Evolutionary conservation across 768 basidiomycete species (phyloP).

Genomic region (Cystoderma amianthinum): DNA sequence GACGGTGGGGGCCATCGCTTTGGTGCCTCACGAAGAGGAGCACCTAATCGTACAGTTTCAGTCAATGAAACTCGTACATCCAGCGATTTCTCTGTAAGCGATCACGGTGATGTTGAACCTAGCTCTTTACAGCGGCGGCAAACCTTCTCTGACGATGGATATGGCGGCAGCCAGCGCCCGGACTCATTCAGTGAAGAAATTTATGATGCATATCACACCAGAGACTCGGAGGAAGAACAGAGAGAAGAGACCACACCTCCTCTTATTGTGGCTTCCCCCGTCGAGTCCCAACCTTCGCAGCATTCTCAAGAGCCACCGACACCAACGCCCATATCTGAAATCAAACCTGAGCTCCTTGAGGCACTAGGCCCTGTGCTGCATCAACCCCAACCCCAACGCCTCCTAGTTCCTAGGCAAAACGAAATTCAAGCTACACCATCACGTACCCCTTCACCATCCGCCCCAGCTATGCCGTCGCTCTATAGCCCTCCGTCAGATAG

Average conservation of each 20-base stretch:
- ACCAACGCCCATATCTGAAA: slow-evolving; percentile 16
- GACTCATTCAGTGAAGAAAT: slow-evolving; percentile 86
- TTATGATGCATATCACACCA: slow-evolving; percentile 72
- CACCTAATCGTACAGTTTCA: slow-evolving; percentile 13
- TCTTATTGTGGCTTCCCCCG: slow-evolving; percentile 21
- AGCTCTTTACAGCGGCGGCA: slow-evolving; percentile 25
- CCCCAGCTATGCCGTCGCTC: slow-evolving; percentile 17
- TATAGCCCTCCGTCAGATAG: slow-evolving; percentile 12
- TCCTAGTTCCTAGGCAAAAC: slow-evolving; percentile 31
- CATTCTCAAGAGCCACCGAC: slow-evolving; percentile 12
- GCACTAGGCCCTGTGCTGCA: slow-evolving; percentile 41
- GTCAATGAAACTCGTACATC: slow-evolving; percentile 49
- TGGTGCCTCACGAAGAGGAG: slow-evolving; percentile 37
- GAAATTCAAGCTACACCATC: slow-evolving; percentile 28
- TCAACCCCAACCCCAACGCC: slow-evolving; percentile 62
- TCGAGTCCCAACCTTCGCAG: slow-evolving; percentile 8
- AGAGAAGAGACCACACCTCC: slow-evolving; percentile 9
- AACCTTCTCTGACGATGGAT: slow-evolving; percentile 42
- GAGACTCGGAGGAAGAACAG: slow-evolving; percentile 49
- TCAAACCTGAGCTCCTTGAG: slow-evolving; percentile 24
- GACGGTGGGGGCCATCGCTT: slow-evolving; percentile 86
- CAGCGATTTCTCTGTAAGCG: slow-evolving; percentile 66
- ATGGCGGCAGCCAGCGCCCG: slow-evolving; percentile 33
- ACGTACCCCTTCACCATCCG: slow-evolving; percentile 50
- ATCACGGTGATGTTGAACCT: slow-evolving; percentile 52